Percentiles rank a stretch among this genome's conserved stretches.
These are phyloP conservation scores for Cladobotryum protrusum DNA, from an alignment of 2,329 filamentous ascomycete genomes.

Conservation along the genomic window DNA sequence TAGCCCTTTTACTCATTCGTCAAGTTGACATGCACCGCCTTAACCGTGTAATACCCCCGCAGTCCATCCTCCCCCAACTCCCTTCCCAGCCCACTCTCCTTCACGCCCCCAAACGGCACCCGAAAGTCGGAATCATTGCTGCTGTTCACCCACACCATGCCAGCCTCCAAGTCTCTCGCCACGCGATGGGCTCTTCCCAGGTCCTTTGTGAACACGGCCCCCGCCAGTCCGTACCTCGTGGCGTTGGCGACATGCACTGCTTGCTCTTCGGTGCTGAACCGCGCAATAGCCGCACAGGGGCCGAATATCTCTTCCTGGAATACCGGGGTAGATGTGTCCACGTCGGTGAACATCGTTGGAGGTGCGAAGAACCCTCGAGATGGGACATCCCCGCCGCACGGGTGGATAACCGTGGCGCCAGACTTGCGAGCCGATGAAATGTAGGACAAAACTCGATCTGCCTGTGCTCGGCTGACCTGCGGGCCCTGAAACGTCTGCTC, in stretches of 20 bases:
- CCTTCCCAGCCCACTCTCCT: slow-evolving; percentile 27
- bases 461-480: slow-evolving; percentile 59
- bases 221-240: slow-evolving; percentile 48
- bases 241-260: slow-evolving; percentile 27
- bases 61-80: slow-evolving; percentile 26
- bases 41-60: slow-evolving; percentile 22
- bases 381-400: slow-evolving; percentile 10
- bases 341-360: slow-evolving; percentile 24
- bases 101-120: slow-evolving; percentile 28
- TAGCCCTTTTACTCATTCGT: too few relatives aligned
- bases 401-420: slow-evolving; percentile 45
- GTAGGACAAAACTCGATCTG: slow-evolving; percentile 58
- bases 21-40: slow-evolving; percentile 25
- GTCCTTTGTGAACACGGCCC: slow-evolving; percentile 49
- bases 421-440: slow-evolving; percentile 58
- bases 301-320: slow-evolving; percentile 28
- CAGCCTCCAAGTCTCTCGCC: slow-evolving; percentile 47
- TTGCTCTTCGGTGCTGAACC: slow-evolving; percentile 24
- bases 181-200: slow-evolving; percentile 35
- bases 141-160: slow-evolving; percentile 39
- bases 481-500: slow-evolving; percentile 62
- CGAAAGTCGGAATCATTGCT: slow-evolving; percentile 27
- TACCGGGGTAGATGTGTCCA: slow-evolving; percentile 16
- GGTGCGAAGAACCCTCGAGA: slow-evolving; percentile 22
- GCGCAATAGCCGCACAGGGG: slow-evolving; percentile 21